Conservation (phyloP, 805 yeast species). For the Spathaspora passalidarum region DNA sequence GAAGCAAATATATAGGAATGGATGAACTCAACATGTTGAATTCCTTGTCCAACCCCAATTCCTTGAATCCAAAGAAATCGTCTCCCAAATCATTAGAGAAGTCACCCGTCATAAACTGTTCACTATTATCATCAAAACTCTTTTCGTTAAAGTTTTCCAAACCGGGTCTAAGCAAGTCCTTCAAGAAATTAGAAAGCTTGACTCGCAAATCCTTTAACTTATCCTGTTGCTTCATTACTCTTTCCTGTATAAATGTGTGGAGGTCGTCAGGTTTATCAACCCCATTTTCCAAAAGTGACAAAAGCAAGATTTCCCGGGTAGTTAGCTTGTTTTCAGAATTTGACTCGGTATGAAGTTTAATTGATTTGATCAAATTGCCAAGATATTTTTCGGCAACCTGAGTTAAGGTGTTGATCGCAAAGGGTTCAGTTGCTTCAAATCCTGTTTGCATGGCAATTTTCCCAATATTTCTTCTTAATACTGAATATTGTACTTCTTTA, state of each 20-base stretch:
- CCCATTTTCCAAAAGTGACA: constrained; percentile 82
- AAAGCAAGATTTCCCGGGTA: constrained; percentile 46
- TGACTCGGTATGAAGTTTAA: constrained; percentile 71
- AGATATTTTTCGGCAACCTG: constrained; percentile 82
- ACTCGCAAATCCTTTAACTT: constrained; percentile 66
- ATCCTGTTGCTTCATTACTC: constrained; percentile 61
- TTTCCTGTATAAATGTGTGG: constrained; percentile 70
- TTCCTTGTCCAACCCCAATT: constrained; percentile 89
- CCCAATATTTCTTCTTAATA: constrained; percentile 66
- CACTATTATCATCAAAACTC: constrained; percentile 85
- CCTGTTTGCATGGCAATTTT: constrained; percentile 90
- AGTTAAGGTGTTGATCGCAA: constrained; percentile 75
- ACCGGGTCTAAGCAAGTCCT: constrained; percentile 79
- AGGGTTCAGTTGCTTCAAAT: constrained; percentile 76
- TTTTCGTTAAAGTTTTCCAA: constrained; percentile 70
- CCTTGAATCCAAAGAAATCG: constrained; percentile 96
- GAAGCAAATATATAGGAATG: constrained; percentile 86
- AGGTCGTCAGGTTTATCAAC: constrained; percentile 74
- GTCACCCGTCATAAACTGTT: constrained; percentile 92
- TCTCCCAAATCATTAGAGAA: constrained; percentile 93
- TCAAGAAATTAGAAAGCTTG: constrained; percentile 69
- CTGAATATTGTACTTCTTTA: constrained; percentile 59
- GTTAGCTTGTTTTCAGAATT: constrained; percentile 43
- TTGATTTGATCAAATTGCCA: constrained; percentile 66
- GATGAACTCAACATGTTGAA: constrained; percentile 79